Conservation (phyloP, 2,329 filamentous ascomycete species). For the Macrophomina tecta region DNA sequence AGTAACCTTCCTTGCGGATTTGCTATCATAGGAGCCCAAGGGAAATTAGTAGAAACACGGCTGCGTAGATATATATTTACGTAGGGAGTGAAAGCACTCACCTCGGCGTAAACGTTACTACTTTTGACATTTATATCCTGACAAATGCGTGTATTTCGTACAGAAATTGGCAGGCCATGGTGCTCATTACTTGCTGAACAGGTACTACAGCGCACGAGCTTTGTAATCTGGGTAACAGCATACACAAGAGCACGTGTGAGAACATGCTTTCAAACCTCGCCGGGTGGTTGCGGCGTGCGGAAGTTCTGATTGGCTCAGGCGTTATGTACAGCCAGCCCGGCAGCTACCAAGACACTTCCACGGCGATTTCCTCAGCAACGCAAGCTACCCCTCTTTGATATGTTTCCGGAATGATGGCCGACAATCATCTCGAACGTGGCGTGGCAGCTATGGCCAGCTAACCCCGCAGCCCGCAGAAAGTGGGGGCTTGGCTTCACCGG, state of each 20-base stretch:
- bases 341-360: neutral
- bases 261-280: neutral
- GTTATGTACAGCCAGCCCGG: neutral
- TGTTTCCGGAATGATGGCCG: neutral
- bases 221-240: no score
- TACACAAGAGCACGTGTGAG: neutral
- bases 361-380: neutral
- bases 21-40: no score
- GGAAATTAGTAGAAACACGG: no score
- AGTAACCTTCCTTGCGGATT: no score
- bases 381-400: neutral
- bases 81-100: no score
- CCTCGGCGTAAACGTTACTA: no score
- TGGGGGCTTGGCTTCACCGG: neutral
- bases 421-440: neutral
- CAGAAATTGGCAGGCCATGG: no score
- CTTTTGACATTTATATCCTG: no score
- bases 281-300: constrained; percentile 7
- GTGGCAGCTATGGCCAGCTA: neutral
- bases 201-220: no score
- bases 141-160: no score
- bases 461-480: neutral
- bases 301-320: neutral
- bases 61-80: no score
- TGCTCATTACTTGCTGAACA: no score